phyloP scores from a whole-genome alignment of 2,329 filamentous ascomycete species.

The Claviceps spartinae region DNA sequence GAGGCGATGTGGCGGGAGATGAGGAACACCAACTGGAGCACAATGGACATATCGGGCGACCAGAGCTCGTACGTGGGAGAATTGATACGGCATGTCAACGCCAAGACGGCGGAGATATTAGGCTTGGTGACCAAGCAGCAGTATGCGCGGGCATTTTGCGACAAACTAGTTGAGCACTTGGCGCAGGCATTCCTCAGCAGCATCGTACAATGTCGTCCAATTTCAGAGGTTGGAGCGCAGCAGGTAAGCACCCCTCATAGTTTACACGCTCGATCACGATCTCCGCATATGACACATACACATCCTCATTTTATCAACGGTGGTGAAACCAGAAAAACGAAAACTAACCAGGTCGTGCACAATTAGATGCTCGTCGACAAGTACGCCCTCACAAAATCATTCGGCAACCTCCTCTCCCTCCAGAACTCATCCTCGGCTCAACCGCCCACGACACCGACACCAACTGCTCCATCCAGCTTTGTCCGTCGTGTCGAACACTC shows the following conservation, averaged over 20 bases:
- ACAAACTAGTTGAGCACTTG: constrained; percentile 85
- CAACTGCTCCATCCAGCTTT: constrained; percentile 44
- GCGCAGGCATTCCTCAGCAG: constrained; percentile 67
- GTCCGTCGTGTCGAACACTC: constrained; percentile 73
- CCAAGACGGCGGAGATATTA: constrained; percentile 60
- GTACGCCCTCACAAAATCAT: constrained; percentile 72
- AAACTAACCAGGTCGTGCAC: not conserved
- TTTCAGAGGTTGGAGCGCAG: constrained; percentile 88
- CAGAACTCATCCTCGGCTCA: constrained; percentile 33
- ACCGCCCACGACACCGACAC: constrained; percentile 11
- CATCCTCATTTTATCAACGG: not conserved
- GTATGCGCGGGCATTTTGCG: constrained; percentile 87
- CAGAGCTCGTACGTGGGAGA: constrained; percentile 86
- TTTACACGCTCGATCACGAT: not conserved
- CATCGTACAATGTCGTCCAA: constrained; percentile 77
- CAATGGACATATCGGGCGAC: constrained; percentile 84
- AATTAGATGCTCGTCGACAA: constrained; percentile 84
- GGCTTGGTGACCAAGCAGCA: constrained; percentile 74
- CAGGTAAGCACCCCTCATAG: constrained; percentile 39
- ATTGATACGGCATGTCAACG: constrained; percentile 59
- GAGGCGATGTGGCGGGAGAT: constrained; percentile 92
- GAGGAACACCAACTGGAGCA: constrained; percentile 90
- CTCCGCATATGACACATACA: not conserved
- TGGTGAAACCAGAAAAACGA: no score
- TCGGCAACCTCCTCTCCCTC: constrained; percentile 56